Percentiles rank a stretch among this genome's conserved stretches.
phyloP scores from a whole-genome alignment of 2,329 filamentous ascomycete species.

The Ceratocystis destructans region DNA sequence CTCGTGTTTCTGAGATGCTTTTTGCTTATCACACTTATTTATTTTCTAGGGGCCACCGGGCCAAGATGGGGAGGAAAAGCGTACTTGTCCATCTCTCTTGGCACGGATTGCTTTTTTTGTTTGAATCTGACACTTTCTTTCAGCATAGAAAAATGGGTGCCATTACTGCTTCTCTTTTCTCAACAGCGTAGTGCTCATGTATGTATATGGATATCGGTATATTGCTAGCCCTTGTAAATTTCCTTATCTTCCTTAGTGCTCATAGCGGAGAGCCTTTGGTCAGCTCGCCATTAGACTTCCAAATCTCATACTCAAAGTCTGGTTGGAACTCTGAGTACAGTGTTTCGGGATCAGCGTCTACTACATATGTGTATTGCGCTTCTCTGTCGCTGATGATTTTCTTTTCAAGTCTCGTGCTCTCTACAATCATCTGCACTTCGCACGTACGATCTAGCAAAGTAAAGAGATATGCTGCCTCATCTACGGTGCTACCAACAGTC shows the following conservation, averaged over 20 bases:
- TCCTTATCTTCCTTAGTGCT: background rate
- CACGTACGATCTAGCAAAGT: constrained; percentile 29
- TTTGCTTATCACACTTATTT: background rate
- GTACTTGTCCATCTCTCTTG: background rate
- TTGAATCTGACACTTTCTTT: background rate
- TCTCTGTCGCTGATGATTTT: constrained; percentile 28
- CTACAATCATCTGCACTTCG: constrained; percentile 27
- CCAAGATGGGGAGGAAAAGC: background rate
- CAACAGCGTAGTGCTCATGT: background rate
- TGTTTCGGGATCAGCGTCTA: constrained; percentile 25
- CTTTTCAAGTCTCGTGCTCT: constrained; percentile 24
- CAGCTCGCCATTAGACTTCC: constrained; percentile 24
- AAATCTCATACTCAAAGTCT: constrained; percentile 27
- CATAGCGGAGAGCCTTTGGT: constrained; percentile 9
- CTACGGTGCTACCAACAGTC: constrained; percentile 49
- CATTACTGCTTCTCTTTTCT: background rate
- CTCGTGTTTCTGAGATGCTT: background rate
- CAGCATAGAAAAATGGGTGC: no score
- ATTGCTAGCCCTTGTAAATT: background rate
- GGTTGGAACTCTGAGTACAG: constrained; percentile 28
- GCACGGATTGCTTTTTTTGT: background rate
- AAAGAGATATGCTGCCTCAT: constrained; percentile 53
- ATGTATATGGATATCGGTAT: background rate
- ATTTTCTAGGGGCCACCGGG: background rate
- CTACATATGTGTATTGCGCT: constrained; percentile 29